A percentile compares a stretch with the other conserved stretches of the same genome.
Conservation (phyloP, 2,329 filamentous ascomycete genomes). For the Talaromyces marneffei region DNA sequence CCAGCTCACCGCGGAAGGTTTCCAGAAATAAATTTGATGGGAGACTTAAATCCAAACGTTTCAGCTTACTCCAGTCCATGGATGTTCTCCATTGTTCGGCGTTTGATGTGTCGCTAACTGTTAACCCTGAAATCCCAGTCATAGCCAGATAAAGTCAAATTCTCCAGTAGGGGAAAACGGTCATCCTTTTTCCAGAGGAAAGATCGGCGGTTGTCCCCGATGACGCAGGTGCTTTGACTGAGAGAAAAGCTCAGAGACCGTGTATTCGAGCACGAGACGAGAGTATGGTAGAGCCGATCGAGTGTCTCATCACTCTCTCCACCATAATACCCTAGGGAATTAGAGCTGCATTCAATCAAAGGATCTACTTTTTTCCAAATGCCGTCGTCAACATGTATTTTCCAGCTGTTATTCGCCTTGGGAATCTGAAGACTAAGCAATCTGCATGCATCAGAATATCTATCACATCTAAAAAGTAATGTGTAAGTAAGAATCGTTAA, state of each 20-base stretch:
- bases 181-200: background rate
- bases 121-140: background rate
- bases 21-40: constrained; percentile 1
- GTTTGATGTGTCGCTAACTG: background rate
- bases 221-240: background rate
- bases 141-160: constrained; percentile 1
- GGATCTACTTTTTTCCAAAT: background rate
- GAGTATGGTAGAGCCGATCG: background rate
- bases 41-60: background rate
- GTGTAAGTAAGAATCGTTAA: background rate
- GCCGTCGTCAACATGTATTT: background rate
- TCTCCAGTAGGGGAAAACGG: background rate
- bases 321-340: constrained; percentile 2
- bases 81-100: background rate
- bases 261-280: background rate
- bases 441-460: background rate
- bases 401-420: background rate
- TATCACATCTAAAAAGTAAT: background rate
- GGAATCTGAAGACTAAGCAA: background rate
- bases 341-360: background rate
- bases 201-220: background rate
- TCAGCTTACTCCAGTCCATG: constrained; percentile 1
- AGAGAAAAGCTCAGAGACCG: background rate
- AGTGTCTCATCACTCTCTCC: background rate
- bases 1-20: constrained; percentile 3